phyloP scores from a whole-genome alignment of 768 basidiomycete genomes.

The Gloeostereum incarnatum region DNA sequence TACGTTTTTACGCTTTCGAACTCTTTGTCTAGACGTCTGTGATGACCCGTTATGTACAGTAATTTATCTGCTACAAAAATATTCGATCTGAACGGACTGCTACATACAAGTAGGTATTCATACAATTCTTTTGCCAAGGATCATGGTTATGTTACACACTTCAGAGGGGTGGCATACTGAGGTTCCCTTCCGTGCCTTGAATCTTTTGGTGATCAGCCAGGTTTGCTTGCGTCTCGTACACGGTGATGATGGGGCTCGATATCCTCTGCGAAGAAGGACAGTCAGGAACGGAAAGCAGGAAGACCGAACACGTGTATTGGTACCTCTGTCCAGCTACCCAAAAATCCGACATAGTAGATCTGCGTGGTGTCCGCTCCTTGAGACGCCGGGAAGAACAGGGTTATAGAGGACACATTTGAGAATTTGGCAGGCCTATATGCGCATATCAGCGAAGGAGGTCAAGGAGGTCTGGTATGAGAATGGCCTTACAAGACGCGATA shows the following conservation, averaged over 20 bases:
- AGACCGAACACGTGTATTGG: conserved; percentile 2
- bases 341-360: conserved; percentile 79
- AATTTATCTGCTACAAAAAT: no score
- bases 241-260: conserved; percentile 67
- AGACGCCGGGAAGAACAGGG: conserved; percentile 71
- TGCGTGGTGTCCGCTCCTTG: conserved; percentile 72
- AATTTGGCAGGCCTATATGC: conserved; percentile 72
- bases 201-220: conserved; percentile 84
- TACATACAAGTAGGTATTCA: no score
- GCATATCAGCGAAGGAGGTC: background rate
- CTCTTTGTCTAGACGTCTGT: no score
- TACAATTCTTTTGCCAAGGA: no score
- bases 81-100: no score
- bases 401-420: conserved; percentile 70
- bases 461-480: background rate
- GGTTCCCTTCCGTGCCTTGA: conserved; percentile 61
- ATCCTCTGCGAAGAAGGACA: conserved; percentile 44
- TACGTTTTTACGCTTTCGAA: no score
- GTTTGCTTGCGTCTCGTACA: conserved; percentile 86
- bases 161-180: conserved; percentile 41
- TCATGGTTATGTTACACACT: no score
- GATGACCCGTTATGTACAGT: no score
- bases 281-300: background rate
- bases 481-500: conserved; percentile 76
- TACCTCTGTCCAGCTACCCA: conserved; percentile 77